Conservation (phyloP, 495 filamentous ascomycete genomes). For the Penicillium mononematosum region DNA sequence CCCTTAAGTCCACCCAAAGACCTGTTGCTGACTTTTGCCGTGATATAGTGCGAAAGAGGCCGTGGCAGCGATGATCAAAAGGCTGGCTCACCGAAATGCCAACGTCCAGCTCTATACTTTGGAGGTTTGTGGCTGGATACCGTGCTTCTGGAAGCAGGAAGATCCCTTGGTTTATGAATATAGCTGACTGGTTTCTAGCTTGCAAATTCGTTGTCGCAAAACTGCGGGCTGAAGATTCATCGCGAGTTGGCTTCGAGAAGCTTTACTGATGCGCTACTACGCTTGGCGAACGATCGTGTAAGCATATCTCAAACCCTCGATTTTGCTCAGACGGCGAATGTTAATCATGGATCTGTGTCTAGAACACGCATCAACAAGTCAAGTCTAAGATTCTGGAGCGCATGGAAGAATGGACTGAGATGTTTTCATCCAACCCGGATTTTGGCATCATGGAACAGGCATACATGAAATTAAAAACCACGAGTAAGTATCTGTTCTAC, state of each 20-base stretch:
- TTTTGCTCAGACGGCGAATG: background rate
- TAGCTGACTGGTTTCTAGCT: constrained; percentile 47
- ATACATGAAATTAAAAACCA: constrained; percentile 80
- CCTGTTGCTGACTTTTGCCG: constrained; percentile 19
- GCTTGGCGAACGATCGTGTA: constrained; percentile 83
- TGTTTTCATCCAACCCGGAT: constrained; percentile 88
- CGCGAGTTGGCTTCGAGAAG: constrained; percentile 89
- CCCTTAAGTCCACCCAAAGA: background rate
- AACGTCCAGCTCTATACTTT: constrained; percentile 99
- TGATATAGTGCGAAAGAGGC: constrained; percentile 74
- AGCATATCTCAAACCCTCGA: constrained; percentile 3
- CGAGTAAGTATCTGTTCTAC: constrained; percentile 49
- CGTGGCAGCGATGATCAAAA: constrained; percentile 91
- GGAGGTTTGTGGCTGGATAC: constrained; percentile 59
- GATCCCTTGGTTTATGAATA: background rate
- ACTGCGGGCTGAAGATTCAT: constrained; percentile 89
- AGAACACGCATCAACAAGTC: constrained; percentile 94
- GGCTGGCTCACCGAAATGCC: constrained; percentile 93
- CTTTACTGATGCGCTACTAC: constrained; percentile 91
- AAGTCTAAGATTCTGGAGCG: constrained; percentile 96
- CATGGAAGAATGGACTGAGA: constrained; percentile 93
- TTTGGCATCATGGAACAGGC: constrained; percentile 98
- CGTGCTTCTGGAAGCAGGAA: background rate
- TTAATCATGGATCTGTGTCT: constrained; percentile 7
- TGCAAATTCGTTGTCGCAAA: constrained; percentile 90